Percentiles rank a stretch among this genome's conserved stretches.
Evolutionary conservation across 805 yeast genomes (phyloP).

Genomic region (Saccharomycopsis synnaedendra): DNA sequence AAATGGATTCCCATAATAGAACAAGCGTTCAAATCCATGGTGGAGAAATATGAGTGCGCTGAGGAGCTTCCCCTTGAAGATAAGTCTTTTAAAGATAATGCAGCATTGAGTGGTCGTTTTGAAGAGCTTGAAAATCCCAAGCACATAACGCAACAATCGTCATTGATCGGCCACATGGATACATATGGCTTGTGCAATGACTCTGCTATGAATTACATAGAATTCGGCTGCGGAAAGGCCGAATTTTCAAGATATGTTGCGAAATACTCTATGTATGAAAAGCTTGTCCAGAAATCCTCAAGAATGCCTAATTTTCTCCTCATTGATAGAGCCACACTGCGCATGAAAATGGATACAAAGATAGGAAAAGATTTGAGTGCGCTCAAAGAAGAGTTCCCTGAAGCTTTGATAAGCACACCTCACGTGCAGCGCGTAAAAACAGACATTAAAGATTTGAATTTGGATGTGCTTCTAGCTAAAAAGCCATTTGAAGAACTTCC

Average conservation of each 20-base stretch:
- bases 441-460: slow-evolving; percentile 68
- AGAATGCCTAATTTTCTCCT: slow-evolving; percentile 32
- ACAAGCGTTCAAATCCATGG: slow-evolving; percentile 24
- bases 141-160: slow-evolving; percentile 76
- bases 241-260: slow-evolving; percentile 62
- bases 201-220: slow-evolving; percentile 34
- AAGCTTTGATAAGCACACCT: slow-evolving; percentile 18
- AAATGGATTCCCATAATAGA: slow-evolving; percentile 26
- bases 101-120: slow-evolving; percentile 27
- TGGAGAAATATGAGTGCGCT: slow-evolving; percentile 15
- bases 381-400: slow-evolving; percentile 3
- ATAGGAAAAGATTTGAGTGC: slow-evolving; percentile 41
- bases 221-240: slow-evolving; percentile 89
- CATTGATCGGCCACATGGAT: slow-evolving; percentile 59
- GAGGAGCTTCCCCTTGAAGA: slow-evolving; percentile 2
- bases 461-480: slow-evolving; percentile 32
- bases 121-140: slow-evolving; percentile 45
- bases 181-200: not conserved
- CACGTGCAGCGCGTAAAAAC: slow-evolving; percentile 43
- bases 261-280: slow-evolving; percentile 1
- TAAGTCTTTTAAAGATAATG: not conserved
- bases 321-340: slow-evolving; percentile 64
- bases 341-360: slow-evolving; percentile 71
- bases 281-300: slow-evolving; percentile 17
- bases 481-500: not conserved